Percentiles rank a stretch among this genome's conserved stretches.
Conservation (phyloP, 768 basidiomycete genomes). For the Mycena metata region DNA sequence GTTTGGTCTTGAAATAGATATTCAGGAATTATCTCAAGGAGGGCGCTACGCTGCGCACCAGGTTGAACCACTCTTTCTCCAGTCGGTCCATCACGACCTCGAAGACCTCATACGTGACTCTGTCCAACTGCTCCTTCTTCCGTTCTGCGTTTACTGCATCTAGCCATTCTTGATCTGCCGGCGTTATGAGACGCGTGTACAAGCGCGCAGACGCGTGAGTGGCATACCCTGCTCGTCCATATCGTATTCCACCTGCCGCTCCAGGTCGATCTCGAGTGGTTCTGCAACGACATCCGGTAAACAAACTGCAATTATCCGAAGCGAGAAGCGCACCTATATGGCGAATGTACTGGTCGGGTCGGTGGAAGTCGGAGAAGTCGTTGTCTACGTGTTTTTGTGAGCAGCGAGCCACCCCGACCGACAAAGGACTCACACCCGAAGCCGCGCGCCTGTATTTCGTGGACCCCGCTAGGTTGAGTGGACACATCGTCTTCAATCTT, state of each 20-base stretch:
- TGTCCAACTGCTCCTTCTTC: constrained; percentile 78
- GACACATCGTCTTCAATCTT: constrained; percentile 75
- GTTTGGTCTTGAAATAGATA: constrained; percentile 79
- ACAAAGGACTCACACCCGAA: constrained; percentile 77
- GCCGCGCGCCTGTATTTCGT: constrained; percentile 71
- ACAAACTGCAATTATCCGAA: constrained; percentile 20
- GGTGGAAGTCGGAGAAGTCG: constrained; percentile 78
- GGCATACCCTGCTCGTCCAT: constrained; percentile 97
- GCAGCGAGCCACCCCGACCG: neutral
- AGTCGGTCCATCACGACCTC: constrained; percentile 98
- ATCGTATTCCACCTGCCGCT: constrained; percentile 96
- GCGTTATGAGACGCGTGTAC: constrained; percentile 16
- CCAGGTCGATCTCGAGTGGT: constrained; percentile 92
- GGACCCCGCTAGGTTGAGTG: constrained; percentile 72
- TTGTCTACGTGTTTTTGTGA: constrained; percentile 50
- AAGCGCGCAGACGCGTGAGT: neutral
- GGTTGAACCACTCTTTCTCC: constrained; percentile 99
- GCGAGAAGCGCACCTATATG: constrained; percentile 77
- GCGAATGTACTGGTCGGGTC: constrained; percentile 90
- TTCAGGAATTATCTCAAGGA: neutral
- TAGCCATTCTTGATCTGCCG: constrained; percentile 93
- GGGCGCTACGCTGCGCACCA: constrained; percentile 65
- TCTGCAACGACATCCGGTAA: constrained; percentile 60
- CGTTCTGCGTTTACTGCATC: constrained; percentile 87
- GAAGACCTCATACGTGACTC: constrained; percentile 86